A percentile compares a stretch with the other conserved stretches of the same genome.
Evolutionary conservation across 2,329 filamentous ascomycete species (phyloP).

Genomic region (Pseudogymnoascus pannorum): DNA sequence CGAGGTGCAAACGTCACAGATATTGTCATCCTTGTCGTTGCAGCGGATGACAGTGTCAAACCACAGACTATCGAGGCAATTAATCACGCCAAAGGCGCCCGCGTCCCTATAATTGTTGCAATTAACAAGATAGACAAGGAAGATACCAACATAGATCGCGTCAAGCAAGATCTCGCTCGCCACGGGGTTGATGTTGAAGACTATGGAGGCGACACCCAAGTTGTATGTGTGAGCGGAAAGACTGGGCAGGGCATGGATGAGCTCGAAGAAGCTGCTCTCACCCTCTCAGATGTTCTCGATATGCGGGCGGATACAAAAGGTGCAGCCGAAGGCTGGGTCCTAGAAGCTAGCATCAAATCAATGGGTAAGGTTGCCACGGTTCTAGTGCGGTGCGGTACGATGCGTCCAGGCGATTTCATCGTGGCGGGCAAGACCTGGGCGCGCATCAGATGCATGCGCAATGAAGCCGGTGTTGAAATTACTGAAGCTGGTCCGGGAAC

Average conservation of each 20-base stretch:
- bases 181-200: constrained; percentile 90
- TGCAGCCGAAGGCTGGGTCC: constrained; percentile 82
- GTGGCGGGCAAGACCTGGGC: constrained; percentile 87
- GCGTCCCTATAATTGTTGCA: constrained; percentile 92
- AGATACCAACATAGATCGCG: constrained; percentile 69
- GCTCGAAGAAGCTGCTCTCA: constrained; percentile 82
- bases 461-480: constrained; percentile 72
- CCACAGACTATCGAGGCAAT: constrained; percentile 94
- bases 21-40: constrained; percentile 91
- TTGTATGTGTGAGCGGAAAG: constrained; percentile 85
- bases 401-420: constrained; percentile 72
- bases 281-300: constrained; percentile 83
- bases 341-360: constrained; percentile 83
- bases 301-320: constrained; percentile 73
- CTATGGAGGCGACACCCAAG: constrained; percentile 88
- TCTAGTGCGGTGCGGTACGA: constrained; percentile 78
- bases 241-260: constrained; percentile 87
- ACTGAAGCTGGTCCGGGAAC: constrained; percentile 74
- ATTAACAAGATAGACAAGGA: constrained; percentile 96
- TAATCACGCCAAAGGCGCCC: constrained; percentile 80
- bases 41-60: constrained; percentile 94
- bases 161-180: constrained; percentile 78
- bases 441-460: constrained; percentile 72
- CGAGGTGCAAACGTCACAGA: constrained; percentile 94
- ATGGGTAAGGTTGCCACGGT: constrained; percentile 82